A percentile compares a stretch with the other conserved stretches of the same genome.
phyloP scores from a whole-genome alignment of 257 asterid species.

The Solanum appendiculatum region DNA sequence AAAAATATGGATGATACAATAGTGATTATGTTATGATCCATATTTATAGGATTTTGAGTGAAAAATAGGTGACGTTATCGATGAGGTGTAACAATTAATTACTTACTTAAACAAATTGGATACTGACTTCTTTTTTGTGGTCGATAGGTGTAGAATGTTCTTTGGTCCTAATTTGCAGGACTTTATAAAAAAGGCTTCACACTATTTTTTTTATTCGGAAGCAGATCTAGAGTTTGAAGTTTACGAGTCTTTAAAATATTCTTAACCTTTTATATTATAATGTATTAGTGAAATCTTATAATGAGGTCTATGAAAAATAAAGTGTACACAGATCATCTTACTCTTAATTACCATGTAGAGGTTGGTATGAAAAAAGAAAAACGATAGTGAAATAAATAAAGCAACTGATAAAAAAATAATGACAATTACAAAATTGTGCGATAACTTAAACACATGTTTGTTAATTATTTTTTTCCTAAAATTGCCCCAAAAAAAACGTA shows the following conservation, averaged over 20 bases:
- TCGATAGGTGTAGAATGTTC: not conserved
- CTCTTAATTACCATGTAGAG: no score
- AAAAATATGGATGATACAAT: not conserved
- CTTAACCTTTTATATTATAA: no score
- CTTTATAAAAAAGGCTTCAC: not conserved
- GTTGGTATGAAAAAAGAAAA: no score
- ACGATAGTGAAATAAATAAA: no score
- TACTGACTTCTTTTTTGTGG: not conserved
- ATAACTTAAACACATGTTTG: no score
- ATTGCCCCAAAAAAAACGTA: not conserved
- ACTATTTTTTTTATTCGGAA: no score
- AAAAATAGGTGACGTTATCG: not conserved
- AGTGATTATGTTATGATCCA: not conserved
- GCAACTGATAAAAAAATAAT: rapidly evolving
- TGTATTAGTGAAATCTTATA: no score
- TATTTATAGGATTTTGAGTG: not conserved
- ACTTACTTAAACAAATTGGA: not conserved
- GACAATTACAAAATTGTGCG: no score
- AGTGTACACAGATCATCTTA: no score
- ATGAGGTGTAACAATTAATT: not conserved
- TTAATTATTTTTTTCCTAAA: not conserved
- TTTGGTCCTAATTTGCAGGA: not conserved
- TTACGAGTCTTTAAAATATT: no score
- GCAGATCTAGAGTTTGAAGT: no score
- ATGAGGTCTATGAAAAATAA: no score